A percentile compares a stretch with the other conserved stretches of the same genome.
phyloP scores from a whole-genome alignment of 768 basidiomycete genomes.

The Serendipita indica region DNA sequence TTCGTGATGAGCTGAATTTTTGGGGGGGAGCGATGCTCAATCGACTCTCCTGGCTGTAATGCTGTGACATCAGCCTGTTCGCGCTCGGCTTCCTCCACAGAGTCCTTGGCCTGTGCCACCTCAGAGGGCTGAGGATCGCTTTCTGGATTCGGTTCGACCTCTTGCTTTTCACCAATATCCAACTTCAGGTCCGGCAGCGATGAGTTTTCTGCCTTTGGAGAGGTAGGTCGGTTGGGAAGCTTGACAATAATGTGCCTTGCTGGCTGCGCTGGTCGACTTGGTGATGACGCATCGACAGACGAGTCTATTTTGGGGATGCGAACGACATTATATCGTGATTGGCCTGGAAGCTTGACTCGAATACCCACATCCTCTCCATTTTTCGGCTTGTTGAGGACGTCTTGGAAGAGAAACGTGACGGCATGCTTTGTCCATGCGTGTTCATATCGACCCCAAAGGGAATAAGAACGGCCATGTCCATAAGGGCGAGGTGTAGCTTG shows the following conservation, averaged over 20 bases:
- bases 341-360: slow-evolving; percentile 50
- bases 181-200: no score
- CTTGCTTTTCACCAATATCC: no score
- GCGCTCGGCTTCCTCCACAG: not conserved
- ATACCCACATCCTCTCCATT: slow-evolving; percentile 33
- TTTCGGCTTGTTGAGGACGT: slow-evolving; percentile 43
- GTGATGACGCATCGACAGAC: not conserved
- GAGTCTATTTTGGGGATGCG: not conserved
- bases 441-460: slow-evolving; percentile 25
- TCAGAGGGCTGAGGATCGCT: no score
- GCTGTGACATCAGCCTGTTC: no score
- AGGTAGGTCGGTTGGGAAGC: no score
- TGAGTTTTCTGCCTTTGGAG: no score
- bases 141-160: no score
- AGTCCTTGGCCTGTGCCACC: not conserved
- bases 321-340: not conserved
- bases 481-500: slow-evolving; percentile 3
- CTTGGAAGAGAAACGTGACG: slow-evolving; percentile 57
- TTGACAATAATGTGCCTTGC: not conserved
- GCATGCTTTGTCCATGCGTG: slow-evolving; percentile 72
- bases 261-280: not conserved
- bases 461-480: slow-evolving; percentile 1
- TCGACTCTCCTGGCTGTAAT: not conserved
- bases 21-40: not conserved
- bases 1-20: not conserved